Base-by-base conservation (phyloP, 1,284 basidiomycete genomes). In the Kwoniella shivajii region DNA sequence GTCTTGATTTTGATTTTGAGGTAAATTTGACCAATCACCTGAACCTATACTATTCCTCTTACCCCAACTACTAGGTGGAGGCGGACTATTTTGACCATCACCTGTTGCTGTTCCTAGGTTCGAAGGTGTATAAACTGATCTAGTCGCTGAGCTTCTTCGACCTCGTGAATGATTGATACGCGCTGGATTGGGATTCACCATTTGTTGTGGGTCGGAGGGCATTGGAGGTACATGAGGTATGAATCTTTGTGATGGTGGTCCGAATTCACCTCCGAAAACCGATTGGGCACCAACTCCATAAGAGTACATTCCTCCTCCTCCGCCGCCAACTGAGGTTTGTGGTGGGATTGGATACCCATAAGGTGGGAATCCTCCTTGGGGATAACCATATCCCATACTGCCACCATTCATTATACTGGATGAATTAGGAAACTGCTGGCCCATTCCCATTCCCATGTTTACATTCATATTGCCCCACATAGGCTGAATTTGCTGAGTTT, bases 201-300 rank as follows among this genome's bases (percentile, higher is more conserved):
- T 29, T 33, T 26, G 27, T 14, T 11, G 50, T 10, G 4, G 38
- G 31, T 24, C 18, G n/a, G 50, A 31, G 4, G 48, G 50, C 6
- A 31, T 16, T 18, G 29, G 30, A 20, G 33, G 50, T 6, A 13
- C 6, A 27, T 5, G 22, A 16, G 38, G 13, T 18, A 44, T 37
- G 43, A 29, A 45, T 30, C 34, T 27, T 27, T 54, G 51, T 11
- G 57, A 54, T 29, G 73, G 67, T 1, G 73, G 73, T 9, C 74
- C 73, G 52, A 74, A 75, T 46, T 75, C 67, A 34, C 68, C 73
- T 20, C 74, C 74, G 44, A 65, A 75, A 9, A 71, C 74, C 3
- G 69, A 72, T 47, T 74, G 72, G 4, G 71, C 56, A 4, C 59
- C 61, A 0, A 61, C 52, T 1, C 66, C 69, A 56, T 75, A 74